phyloP scores from a whole-genome alignment of 352 stramenopile species.

The Phytophthora kernoviae region DNA sequence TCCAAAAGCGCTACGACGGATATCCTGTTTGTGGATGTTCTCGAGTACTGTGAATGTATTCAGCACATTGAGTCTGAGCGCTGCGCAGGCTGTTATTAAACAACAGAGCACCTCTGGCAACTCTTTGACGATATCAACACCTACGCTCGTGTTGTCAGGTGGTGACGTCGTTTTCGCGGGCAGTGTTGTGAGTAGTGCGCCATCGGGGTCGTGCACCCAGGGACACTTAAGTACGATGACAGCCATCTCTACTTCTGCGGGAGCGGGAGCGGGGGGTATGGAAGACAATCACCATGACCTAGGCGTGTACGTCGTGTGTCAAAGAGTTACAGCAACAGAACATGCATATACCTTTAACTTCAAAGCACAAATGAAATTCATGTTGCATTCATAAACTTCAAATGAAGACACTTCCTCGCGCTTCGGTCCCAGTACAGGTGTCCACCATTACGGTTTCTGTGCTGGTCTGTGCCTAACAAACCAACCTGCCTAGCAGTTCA shows the following conservation, averaged over 20 bases:
- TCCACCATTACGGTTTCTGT: too few species aligned
- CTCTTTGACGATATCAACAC: slow-evolving; percentile 44
- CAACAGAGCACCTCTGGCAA: slow-evolving; percentile 28
- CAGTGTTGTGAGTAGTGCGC: slow-evolving; percentile 23
- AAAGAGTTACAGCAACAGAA: too few species aligned
- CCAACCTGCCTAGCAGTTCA: too few species aligned
- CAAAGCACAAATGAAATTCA: too few species aligned
- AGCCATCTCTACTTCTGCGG: slow-evolving; percentile 44
- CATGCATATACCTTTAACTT: too few species aligned
- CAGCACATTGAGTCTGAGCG: slow-evolving; percentile 32
- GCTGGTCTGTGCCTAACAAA: too few species aligned
- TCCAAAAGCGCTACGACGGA: slow-evolving; percentile 28
- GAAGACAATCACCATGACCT: slow-evolving; percentile 18
- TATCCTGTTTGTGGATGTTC: slow-evolving; percentile 40
- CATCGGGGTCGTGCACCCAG: slow-evolving; percentile 26
- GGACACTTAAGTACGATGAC: slow-evolving; percentile 39
- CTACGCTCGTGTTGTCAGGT: slow-evolving; percentile 38
- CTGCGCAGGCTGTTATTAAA: slow-evolving; percentile 32
- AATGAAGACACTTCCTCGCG: too few species aligned
- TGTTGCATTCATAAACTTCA: too few species aligned
- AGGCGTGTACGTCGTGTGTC: too few species aligned
- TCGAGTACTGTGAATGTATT: slow-evolving; percentile 33
- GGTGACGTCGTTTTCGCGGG: slow-evolving; percentile 35
- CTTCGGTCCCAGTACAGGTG: too few species aligned
- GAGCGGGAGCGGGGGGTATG: slow-evolving; percentile 16